Percentiles rank a stretch among this genome's conserved stretches.
These are phyloP conservation scores for Aspergillus bertholletiae DNA, from an alignment of 495 filamentous ascomycete species.

Conservation along the genomic window DNA sequence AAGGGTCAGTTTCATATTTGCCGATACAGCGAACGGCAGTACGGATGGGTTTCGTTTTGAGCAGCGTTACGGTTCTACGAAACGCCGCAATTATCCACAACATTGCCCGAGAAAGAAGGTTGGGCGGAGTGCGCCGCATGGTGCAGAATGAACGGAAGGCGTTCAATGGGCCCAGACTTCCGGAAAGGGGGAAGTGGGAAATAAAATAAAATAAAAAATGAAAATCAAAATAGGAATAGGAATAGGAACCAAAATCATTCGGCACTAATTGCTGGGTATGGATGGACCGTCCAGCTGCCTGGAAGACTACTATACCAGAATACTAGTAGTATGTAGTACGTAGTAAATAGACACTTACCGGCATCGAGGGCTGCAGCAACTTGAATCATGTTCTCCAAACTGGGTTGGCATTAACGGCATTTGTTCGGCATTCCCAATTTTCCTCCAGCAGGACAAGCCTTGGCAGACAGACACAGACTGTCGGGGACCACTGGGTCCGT, in stretches of 20 bases:
- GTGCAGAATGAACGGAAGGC: background rate
- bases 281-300: too few relatives aligned
- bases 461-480: too few relatives aligned
- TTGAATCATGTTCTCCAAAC: background rate
- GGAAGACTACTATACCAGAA: too few relatives aligned
- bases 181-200: too few relatives aligned
- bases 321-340: background rate
- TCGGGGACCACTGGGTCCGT: background rate
- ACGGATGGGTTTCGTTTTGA: background rate
- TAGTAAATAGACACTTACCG: too few relatives aligned
- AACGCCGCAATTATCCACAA: background rate
- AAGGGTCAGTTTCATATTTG: background rate
- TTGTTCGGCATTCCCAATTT: background rate
- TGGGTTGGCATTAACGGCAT: background rate
- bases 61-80: too few relatives aligned
- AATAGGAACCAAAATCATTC: too few relatives aligned
- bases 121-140: background rate
- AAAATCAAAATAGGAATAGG: too few relatives aligned
- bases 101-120: background rate
- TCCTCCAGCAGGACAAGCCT: too few relatives aligned
- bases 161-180: too few relatives aligned
- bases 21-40: background rate
- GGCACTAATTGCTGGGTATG: too few relatives aligned
- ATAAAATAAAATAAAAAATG: too few relatives aligned
- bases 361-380: background rate